Evolutionary conservation across 495 filamentous ascomycete species (phyloP).

Genomic region (Friedmanniomyces simplex): DNA sequence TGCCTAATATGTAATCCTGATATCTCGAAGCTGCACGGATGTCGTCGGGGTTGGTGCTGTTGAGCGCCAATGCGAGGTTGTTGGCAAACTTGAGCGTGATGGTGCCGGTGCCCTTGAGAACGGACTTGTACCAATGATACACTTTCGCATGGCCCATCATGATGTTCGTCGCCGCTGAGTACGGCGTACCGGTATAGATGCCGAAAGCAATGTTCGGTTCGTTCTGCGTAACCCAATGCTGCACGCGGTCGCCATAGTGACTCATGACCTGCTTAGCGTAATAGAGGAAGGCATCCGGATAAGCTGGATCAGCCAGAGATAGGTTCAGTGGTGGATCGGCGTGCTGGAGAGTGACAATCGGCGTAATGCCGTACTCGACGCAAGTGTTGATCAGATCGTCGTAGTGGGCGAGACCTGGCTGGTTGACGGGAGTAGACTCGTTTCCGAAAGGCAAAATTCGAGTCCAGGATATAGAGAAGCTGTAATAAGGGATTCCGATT

Average conservation of each 20-base stretch:
- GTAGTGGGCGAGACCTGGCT: conserved; percentile 24
- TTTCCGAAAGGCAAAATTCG: conserved; percentile 29
- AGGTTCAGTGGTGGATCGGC: conserved; percentile 23
- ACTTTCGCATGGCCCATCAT: conserved; percentile 12
- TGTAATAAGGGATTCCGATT: conserved; percentile 25
- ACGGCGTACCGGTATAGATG: conserved; percentile 14
- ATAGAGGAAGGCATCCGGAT: conserved; percentile 21
- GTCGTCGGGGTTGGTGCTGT: conserved; percentile 4
- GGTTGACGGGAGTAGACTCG: conserved; percentile 20
- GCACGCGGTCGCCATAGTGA: conserved; percentile 22
- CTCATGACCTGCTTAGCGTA: conserved; percentile 23
- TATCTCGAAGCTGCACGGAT: conserved; percentile 11
- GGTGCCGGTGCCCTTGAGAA: conserved; percentile 11
- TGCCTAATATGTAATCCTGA: conserved; percentile 8
- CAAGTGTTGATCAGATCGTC: conserved; percentile 26
- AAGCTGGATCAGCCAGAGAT: not conserved
- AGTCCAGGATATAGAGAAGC: conserved; percentile 27
- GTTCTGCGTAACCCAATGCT: conserved; percentile 34
- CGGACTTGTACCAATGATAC: conserved; percentile 12
- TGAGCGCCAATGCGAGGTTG: conserved; percentile 15
- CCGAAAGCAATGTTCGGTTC: conserved; percentile 28
- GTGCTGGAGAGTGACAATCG: conserved; percentile 24
- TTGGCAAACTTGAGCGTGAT: conserved; percentile 19
- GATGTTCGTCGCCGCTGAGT: conserved; percentile 1
- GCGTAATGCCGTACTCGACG: conserved; percentile 22